These are phyloP conservation scores for Filobasidium wieringae DNA, from an alignment of 768 basidiomycete species.

Conservation along the genomic window DNA sequence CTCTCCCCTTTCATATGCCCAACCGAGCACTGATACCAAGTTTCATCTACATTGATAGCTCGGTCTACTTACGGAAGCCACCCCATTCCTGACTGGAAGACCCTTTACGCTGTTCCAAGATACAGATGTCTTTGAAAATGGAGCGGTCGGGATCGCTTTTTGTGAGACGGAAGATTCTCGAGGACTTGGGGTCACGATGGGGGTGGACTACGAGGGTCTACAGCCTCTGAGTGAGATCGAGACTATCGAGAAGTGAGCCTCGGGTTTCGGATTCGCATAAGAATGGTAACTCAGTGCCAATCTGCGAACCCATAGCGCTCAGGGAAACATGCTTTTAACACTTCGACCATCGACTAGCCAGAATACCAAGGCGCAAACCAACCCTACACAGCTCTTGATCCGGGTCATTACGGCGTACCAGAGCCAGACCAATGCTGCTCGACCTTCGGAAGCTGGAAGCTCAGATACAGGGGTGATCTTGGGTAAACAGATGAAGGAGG, in stretches of 20 bases:
- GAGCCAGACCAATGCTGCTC: neutral
- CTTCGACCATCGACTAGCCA: constrained; percentile 7
- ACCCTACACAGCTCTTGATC: constrained; percentile 35
- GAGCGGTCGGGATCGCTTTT: constrained; percentile 31
- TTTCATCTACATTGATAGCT: constrained; percentile 3
- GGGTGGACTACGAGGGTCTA: constrained; percentile 20
- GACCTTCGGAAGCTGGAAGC: constrained; percentile 4
- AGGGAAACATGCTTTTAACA: constrained; percentile 34
- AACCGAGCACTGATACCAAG: neutral
- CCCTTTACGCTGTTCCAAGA: constrained; percentile 31
- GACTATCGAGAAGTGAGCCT: constrained; percentile 24
- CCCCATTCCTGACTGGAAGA: constrained; percentile 34
- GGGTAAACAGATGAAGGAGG: constrained; percentile 28
- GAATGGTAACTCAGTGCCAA: neutral
- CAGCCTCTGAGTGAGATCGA: constrained; percentile 17
- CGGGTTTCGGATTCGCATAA: neutral
- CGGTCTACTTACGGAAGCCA: constrained; percentile 31
- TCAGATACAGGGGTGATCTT: constrained; percentile 1
- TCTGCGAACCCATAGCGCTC: constrained; percentile 21
- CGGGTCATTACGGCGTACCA: constrained; percentile 22
- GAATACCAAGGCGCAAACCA: constrained; percentile 12
- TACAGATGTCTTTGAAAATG: constrained; percentile 15
- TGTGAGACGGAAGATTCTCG: neutral
- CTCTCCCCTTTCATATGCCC: neutral
- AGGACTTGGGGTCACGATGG: neutral